Evolutionary conservation across 345 rosid genomes (phyloP).

Genomic region (Dovyalis caffra): DNA sequence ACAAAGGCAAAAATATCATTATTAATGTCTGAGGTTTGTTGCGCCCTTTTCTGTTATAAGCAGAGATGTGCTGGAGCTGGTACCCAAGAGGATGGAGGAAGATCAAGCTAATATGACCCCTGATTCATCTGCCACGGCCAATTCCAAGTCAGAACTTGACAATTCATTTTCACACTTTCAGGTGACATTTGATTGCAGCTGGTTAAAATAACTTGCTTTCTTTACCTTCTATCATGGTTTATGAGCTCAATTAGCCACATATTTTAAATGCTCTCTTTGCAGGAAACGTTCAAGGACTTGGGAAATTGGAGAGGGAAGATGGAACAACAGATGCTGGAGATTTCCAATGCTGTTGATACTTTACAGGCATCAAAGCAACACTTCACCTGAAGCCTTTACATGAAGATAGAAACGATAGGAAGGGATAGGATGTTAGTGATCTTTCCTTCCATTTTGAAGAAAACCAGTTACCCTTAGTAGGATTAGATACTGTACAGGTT

Average conservation of each 20-base stretch:
- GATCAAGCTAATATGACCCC: slow-evolving; percentile 54
- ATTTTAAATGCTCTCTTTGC: slow-evolving; percentile 16
- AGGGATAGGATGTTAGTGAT: slow-evolving; percentile 17
- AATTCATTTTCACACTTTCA: slow-evolving; percentile 49
- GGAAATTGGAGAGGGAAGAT: slow-evolving; percentile 73
- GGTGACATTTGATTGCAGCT: slow-evolving; percentile 38
- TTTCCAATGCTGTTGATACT: slow-evolving; percentile 46
- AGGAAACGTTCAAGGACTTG: slow-evolving; percentile 75
- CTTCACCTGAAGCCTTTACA: slow-evolving; percentile 11
- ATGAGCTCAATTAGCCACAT: neutral
- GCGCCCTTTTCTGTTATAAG: slow-evolving; percentile 25
- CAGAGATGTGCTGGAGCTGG: slow-evolving; percentile 55
- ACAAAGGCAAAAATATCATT: neutral
- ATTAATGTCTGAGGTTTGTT: neutral
- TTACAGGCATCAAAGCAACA: slow-evolving; percentile 49
- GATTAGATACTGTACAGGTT: slow-evolving; percentile 40
- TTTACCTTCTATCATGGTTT: neutral
- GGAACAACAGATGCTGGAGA: slow-evolving; percentile 71
- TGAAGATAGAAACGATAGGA: slow-evolving; percentile 27
- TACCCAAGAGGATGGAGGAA: slow-evolving; percentile 51
- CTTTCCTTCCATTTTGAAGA: neutral
- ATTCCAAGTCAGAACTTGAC: slow-evolving; percentile 52
- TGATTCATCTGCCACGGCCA: slow-evolving; percentile 57
- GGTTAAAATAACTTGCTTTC: neutral
- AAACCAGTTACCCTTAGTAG: slow-evolving; percentile 8